Evolutionary conservation across 306 rosid species (phyloP).

Genomic region (Cicer bijugum): DNA sequence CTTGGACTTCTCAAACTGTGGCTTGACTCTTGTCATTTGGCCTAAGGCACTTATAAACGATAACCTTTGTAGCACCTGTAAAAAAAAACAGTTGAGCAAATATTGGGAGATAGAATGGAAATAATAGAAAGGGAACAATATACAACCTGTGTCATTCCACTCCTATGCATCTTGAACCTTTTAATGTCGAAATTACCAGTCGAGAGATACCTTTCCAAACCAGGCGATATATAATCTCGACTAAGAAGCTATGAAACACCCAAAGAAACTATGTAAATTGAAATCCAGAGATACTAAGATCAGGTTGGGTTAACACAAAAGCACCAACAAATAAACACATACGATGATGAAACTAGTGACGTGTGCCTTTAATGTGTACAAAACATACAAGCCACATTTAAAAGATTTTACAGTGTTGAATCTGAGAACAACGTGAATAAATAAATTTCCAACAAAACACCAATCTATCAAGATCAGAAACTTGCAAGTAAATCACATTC

Average conservation of each 20-base stretch:
- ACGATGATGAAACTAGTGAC: constrained; percentile 13
- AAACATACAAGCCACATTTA: constrained; percentile 20
- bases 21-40: constrained; percentile 86
- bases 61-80: constrained; percentile 77
- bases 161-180: constrained; percentile 84
- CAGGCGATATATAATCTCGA: constrained; percentile 52
- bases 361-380: constrained; percentile 21
- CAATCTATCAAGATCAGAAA: constrained; percentile 5
- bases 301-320: constrained; percentile 9
- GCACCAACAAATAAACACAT: constrained; percentile 20
- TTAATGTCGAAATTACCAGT: constrained; percentile 83
- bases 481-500: constrained; percentile 13
- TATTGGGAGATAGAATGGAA: constrained; percentile 3
- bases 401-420: constrained; percentile 9
- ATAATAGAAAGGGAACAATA: constrained; percentile 10
- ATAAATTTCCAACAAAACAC: constrained; percentile 26
- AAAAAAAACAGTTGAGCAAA: constrained; percentile 40
- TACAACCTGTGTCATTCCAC: constrained; percentile 92
- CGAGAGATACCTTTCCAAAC: constrained; percentile 85
- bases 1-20: constrained; percentile 96
- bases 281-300: constrained; percentile 27
- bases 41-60: constrained; percentile 80
- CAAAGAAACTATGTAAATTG: constrained; percentile 3
- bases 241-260: constrained; percentile 45
- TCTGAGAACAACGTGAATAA: constrained; percentile 13